Evolutionary conservation across 306 rosid genomes (phyloP), one percentile per base, ranked within the genome.

Genomic region (Cicer yamashitae): DNA sequence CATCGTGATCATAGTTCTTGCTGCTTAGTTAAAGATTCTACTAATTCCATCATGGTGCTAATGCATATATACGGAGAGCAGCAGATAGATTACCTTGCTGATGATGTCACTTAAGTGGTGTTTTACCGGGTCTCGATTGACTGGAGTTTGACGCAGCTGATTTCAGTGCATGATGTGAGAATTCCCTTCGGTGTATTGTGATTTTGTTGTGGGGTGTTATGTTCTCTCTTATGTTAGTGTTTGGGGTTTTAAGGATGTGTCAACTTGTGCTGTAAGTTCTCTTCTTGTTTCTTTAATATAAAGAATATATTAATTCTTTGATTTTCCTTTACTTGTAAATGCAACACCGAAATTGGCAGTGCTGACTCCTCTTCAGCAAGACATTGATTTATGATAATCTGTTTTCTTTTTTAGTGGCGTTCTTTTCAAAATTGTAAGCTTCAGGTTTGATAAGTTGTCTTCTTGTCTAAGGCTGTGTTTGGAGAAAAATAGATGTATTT

Each of bases 1-100:
- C 74, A 94, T 94, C 62, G 86, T 94, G 86, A 78, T 94, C 69
- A 84, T 94, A 82, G 92, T 94, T 77, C 93, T 94, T 48, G 96
- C 92, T 44, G 97, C 94, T 47, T 94, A 90, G 79, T 76, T 52
- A 78, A 79, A 64, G 73, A 60, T 54, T 61, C 46, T 59, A 75
- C 14, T 53, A 39, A 77, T 71, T 81, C 47, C 11, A 64, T 74
- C 41, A 18, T 7, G 83, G 58, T 79, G 78, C 61, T 56, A 65
- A 79, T 53, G 76, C 63, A 40, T 78, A 47, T 73, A 43, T 64
- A 64, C 78, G 17, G 67, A 73, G 61, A 73, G 57, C 71, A 69
- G 75, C 79, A 67, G 71, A 73, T 53, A 47, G 70, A 45, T 69
- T 72, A 15, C 69, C 64, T 70, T 65, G 77, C 67, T 74, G 78